Evolutionary conservation across 1,284 basidiomycete genomes (phyloP).

Genomic region (Ceratobasidium sp.): DNA sequence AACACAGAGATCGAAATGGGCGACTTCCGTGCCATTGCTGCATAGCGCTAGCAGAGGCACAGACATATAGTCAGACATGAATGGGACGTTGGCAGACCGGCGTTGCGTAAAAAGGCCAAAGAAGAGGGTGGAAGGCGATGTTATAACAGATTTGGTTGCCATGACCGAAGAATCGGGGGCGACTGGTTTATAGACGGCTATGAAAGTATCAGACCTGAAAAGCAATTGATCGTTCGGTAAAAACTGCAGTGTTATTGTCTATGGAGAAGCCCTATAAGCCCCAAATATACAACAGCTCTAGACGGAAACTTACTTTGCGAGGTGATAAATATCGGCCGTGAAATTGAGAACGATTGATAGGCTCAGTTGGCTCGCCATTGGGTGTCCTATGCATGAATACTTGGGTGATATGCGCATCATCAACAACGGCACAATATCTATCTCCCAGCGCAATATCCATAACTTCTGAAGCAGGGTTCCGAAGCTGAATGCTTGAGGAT

Average conservation of each 20-base stretch:
- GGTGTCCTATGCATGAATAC: slow-evolving; percentile 15
- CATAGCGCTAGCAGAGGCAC: slow-evolving; percentile 11
- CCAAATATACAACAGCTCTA: no score
- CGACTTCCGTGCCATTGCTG: slow-evolving; percentile 3
- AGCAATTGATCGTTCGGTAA: slow-evolving; percentile 22
- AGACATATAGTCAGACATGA: not conserved
- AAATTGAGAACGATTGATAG: not conserved
- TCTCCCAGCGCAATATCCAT: slow-evolving; percentile 33
- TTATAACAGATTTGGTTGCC: not conserved
- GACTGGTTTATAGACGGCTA: slow-evolving; percentile 28
- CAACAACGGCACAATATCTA: slow-evolving; percentile 22
- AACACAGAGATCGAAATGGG: slow-evolving; percentile 26
- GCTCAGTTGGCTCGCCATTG: not conserved
- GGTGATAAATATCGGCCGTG: slow-evolving; percentile 2
- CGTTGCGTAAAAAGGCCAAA: slow-evolving; percentile 28
- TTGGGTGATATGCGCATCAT: slow-evolving; percentile 25
- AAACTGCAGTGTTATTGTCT: slow-evolving; percentile 32
- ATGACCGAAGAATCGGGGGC: slow-evolving; percentile 7
- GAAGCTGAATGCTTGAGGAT: not conserved
- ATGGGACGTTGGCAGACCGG: not conserved
- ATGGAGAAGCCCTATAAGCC: no score
- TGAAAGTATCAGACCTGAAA: slow-evolving; percentile 21
- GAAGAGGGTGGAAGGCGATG: slow-evolving; percentile 1
- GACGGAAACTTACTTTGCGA: slow-evolving; percentile 13
- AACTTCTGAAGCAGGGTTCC: slow-evolving; percentile 27